Base-by-base conservation (phyloP, 352 stramenopile genomes). In the Pythium myriotylum region DNA sequence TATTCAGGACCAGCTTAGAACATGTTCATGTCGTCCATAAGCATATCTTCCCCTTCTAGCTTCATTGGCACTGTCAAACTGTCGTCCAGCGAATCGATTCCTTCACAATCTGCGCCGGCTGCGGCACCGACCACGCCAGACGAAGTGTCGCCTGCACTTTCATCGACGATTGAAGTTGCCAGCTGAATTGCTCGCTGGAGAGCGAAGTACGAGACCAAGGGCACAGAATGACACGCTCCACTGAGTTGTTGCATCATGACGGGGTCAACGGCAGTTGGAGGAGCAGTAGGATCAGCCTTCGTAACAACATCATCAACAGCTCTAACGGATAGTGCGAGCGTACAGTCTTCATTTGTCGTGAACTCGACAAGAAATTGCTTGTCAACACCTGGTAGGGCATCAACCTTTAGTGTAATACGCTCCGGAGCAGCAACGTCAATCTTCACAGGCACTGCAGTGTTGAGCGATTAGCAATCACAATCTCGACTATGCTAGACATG, bases 21-120 rank as follows among this genome's bases (percentile, higher is more conserved):
- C 60, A 94, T 88, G 59, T 79, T 80, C 79, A 94, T 94, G 53
- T 94, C 85, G 54, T 92, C 85, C 66, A 94, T 64, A 32, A 94
- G 72, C 76, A 92, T 92, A 54, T 86, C 81, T 51, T 89, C 85
- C 33, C 83, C 83, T 37, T 94, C 85, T 53, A 94, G 77, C 65
- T 94, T 94, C 76, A 94, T 91, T 4, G 83, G 72, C 8, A 81
- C 79, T 1, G 77, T 77, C 33, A 94, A 55, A 22, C 88, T 81
- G 19, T 87, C 82, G 42, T 94, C 83, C 26, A 94, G 65, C 27
- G 81, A 80, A 12, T 77, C 79, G 37, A 94, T 94, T 23, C 82
- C 84, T 47, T 91, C 80, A 64, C 82, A 94, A 48, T 92, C 79
- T 32, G 84, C 81, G 2, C 68, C 82, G 24, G 68, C 74, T 20